Evolutionary conservation across 2,329 filamentous ascomycete genomes (phyloP), one percentile per base, ranked within the genome.

Genomic region (Gnomoniopsis smithogilvyi): DNA sequence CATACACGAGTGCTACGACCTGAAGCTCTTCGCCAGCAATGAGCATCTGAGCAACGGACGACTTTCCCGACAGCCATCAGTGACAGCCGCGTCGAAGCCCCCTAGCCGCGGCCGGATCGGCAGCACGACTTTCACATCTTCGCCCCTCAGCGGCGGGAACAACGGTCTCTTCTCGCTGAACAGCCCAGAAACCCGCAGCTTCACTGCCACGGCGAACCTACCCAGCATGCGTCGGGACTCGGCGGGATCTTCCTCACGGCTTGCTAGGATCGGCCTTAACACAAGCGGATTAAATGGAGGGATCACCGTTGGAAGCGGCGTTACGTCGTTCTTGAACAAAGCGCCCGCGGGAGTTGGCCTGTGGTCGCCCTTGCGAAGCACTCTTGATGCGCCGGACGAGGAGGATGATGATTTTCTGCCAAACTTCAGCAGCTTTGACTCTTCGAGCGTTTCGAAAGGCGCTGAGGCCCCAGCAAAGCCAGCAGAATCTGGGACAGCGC

Each of bases 11-110:
- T 78, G 85, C 56, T 94, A 92, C 69, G 89, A 93, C 60, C 83
- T 94, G 65, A 86, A 85, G 63, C 73, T 93, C 15, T 81, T 89
- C n/a, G 89, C 89, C 33, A 91, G 85, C 56, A 88, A 86, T 0
- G 90, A 93, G 34, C 90, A 95, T 67, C 74, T 94, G 2, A 81
- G 85, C 6, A 76, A 80, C 2, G 41, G 48, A 15, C 51, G 60
- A 21, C 26, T 46, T 15, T 54, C 52, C 11, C 41, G 57, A 50
- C 33, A 53, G 12, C 63, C 70, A 3, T 67, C 69, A 0, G 68
- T 73, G 0, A 68, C 74, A 1, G 70, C 76, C 0, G 33, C 33
- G 26, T 68, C 63, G 59, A 68, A 65, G 56, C 67, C 61, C 38
- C 67, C 61, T 6, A 58, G 73, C 3, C 76, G 78, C 3, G 73